Evolutionary conservation across 345 rosid genomes (phyloP).

Genomic region (Schrenkiella parvula): DNA sequence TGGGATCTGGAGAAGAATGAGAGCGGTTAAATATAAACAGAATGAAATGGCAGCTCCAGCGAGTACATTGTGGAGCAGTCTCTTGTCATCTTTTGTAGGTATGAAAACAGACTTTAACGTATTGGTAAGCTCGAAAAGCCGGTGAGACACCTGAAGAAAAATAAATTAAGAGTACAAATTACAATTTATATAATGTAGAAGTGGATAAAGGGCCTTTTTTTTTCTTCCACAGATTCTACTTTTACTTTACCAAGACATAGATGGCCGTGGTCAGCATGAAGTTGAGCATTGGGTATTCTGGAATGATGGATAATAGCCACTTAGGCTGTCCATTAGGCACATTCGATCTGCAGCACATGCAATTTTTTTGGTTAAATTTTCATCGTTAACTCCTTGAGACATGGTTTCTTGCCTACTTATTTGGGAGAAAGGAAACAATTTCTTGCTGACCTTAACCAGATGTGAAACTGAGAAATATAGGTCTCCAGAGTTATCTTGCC

Average conservation of each 20-base stretch:
- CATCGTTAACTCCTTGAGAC: neutral
- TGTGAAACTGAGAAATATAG: constrained; percentile 92
- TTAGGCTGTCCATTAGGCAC: constrained; percentile 88
- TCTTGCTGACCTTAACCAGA: constrained; percentile 84
- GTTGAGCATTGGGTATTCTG: constrained; percentile 89
- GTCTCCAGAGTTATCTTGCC: constrained; percentile 97
- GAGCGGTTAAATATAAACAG: constrained; percentile 49
- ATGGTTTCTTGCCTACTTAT: neutral
- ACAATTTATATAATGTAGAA: neutral
- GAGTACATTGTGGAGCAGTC: constrained; percentile 55
- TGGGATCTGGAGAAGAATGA: constrained; percentile 81
- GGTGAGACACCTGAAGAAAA: constrained; percentile 59
- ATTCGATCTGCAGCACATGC: constrained; percentile 54
- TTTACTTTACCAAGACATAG: constrained; percentile 63
- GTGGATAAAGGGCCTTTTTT: neutral
- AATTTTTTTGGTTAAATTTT: neutral
- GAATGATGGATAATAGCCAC: constrained; percentile 87
- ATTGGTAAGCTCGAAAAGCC: constrained; percentile 77
- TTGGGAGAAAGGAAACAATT: neutral
- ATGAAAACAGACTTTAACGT: constrained; percentile 62
- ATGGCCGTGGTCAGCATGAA: constrained; percentile 95
- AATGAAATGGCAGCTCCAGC: constrained; percentile 63
- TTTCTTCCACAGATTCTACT: neutral
- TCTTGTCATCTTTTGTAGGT: constrained; percentile 68
- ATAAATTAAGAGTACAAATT: constrained; percentile 10